Percentiles rank a stretch among this genome's conserved stretches.
phyloP scores from a whole-genome alignment of 202 grass and related monocot species.

The Setaria viridis region DNA sequence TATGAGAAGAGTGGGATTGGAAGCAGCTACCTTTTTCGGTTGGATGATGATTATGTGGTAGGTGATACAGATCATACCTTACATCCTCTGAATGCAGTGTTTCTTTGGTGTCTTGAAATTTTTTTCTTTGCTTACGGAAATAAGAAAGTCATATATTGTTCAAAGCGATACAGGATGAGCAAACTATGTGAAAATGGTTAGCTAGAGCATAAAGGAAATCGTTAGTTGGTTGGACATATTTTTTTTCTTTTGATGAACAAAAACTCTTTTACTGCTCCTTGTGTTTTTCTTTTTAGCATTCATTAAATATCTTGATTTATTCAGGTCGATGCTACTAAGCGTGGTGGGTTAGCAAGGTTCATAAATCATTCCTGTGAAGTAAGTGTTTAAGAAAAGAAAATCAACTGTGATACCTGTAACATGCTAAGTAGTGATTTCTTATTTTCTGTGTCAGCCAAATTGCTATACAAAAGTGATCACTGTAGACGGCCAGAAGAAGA shows the following conservation, averaged over 20 bases:
- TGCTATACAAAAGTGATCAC: constrained; percentile 97
- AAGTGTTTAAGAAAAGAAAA: constrained; percentile 41
- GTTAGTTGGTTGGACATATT: constrained; percentile 22
- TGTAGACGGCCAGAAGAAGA: constrained; percentile 93
- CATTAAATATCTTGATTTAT: constrained; percentile 45
- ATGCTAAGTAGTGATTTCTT: constrained; percentile 40
- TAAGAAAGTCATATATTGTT: constrained; percentile 21
- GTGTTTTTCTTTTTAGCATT: constrained; percentile 16
- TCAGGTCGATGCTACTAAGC: constrained; percentile 93
- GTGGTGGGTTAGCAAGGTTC: constrained; percentile 93
- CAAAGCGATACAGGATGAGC: neutral
- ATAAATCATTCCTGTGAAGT: constrained; percentile 98
- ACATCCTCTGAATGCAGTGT: constrained; percentile 1
- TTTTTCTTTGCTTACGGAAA: constrained; percentile 15
- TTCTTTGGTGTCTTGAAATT: neutral
- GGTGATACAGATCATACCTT: constrained; percentile 42
- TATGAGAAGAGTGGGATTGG: constrained; percentile 94
- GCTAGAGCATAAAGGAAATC: neutral
- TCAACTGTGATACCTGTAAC: constrained; percentile 30
- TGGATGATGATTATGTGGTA: constrained; percentile 97
- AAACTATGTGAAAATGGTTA: neutral
- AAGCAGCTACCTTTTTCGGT: constrained; percentile 91
- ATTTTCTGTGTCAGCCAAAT: constrained; percentile 67
- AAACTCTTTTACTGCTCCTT: constrained; percentile 28
- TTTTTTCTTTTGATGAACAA: neutral